These are phyloP conservation scores for Colletotrichum tofieldiae DNA, from an alignment of 2,329 filamentous ascomycete species.

Conservation along the genomic window DNA sequence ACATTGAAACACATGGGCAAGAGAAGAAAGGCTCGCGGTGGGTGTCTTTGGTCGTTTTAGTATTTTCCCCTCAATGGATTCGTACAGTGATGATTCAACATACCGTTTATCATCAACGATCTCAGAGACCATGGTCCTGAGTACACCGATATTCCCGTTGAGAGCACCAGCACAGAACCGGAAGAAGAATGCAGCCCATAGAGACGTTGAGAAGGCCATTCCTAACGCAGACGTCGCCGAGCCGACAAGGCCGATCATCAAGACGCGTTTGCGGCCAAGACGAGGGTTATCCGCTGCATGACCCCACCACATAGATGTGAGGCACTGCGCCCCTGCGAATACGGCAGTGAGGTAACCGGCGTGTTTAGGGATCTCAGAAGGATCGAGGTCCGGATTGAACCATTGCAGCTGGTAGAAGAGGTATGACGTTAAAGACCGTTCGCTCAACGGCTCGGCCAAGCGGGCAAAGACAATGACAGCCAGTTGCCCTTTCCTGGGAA, in stretches of 20 bases:
- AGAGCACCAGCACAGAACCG: constrained; percentile 44
- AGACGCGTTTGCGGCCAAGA: constrained; percentile 44
- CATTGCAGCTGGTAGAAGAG: constrained; percentile 46
- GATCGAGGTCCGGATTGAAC: constrained; percentile 31
- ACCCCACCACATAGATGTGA: constrained; percentile 45
- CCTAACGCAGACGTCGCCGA: constrained; percentile 78
- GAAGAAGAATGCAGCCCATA: constrained; percentile 53
- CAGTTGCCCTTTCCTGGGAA: constrained; percentile 48
- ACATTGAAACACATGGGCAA: constrained; percentile 47
- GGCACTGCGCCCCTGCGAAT: constrained; percentile 45
- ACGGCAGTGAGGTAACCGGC: constrained; percentile 44
- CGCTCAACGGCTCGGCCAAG: constrained; percentile 49
- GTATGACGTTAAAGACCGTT: constrained; percentile 47
- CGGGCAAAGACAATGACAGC: constrained; percentile 48
- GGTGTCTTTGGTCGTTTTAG: constrained; percentile 10
- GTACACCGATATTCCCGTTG: constrained; percentile 45
- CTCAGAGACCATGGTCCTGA: constrained; percentile 47
- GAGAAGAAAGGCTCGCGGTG: constrained; percentile 44
- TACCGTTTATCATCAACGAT: constrained; percentile 45
- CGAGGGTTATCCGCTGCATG: constrained; percentile 41
- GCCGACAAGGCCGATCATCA: constrained; percentile 44
- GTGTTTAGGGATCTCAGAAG: constrained; percentile 42
- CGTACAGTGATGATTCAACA: not conserved
- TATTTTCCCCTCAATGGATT: not conserved
- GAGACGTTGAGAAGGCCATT: constrained; percentile 79